Conservation (phyloP, 208 protist genomes). For the Tritrichomonas musculus region DNA sequence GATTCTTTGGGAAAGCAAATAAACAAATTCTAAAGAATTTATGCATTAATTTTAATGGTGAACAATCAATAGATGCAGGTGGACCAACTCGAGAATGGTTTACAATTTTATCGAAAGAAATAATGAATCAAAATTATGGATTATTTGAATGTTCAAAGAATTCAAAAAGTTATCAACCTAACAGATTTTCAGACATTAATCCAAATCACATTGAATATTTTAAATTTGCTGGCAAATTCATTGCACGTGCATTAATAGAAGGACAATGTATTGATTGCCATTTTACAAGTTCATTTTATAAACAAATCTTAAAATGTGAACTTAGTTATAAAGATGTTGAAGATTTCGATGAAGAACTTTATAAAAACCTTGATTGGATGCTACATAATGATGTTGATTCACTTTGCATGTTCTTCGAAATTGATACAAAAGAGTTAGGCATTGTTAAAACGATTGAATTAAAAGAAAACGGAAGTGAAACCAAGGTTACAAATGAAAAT, state of each 20-base stretch:
- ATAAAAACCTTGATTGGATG: slow-evolving; percentile 81
- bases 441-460: slow-evolving; percentile 73
- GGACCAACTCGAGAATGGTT: slow-evolving; percentile 48
- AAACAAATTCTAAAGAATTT: not conserved
- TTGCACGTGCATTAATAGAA: slow-evolving; percentile 70
- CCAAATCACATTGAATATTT: slow-evolving; percentile 90
- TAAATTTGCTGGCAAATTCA: slow-evolving; percentile 68
- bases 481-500: slow-evolving; percentile 84
- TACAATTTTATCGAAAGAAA: slow-evolving; percentile 12
- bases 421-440: slow-evolving; percentile 82
- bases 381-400: slow-evolving; percentile 73
- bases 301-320: slow-evolving; percentile 85
- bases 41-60: slow-evolving; percentile 39
- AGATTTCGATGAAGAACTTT: slow-evolving; percentile 81
- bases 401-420: slow-evolving; percentile 78
- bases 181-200: slow-evolving; percentile 88
- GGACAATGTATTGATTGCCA: slow-evolving; percentile 83
- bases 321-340: slow-evolving; percentile 81
- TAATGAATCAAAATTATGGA: slow-evolving; percentile 46
- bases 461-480: slow-evolving; percentile 72
- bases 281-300: slow-evolving; percentile 92
- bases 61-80: slow-evolving; percentile 44
- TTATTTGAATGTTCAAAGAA: slow-evolving; percentile 42
- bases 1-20: not conserved
- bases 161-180: slow-evolving; percentile 73